Evolutionary conservation across 495 filamentous ascomycete species (phyloP).

Genomic region (Penicillium chermesinum): DNA sequence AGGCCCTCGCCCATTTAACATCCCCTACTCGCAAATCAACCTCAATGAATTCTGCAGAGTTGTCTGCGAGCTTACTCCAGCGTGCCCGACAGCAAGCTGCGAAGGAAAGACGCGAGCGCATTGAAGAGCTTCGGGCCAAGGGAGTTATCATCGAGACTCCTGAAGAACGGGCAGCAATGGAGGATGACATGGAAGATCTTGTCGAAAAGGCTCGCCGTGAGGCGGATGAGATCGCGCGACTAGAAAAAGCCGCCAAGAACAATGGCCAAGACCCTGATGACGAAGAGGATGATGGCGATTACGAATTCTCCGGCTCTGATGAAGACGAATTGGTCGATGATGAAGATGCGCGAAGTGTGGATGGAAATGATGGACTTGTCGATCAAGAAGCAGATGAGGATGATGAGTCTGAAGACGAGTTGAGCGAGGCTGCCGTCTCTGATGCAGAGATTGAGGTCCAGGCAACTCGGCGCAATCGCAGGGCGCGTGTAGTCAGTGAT

Average conservation of each 20-base stretch:
- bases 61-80: constrained; percentile 61
- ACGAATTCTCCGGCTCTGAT: constrained; percentile 49
- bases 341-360: constrained; percentile 29
- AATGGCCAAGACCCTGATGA: constrained; percentile 48
- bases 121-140: constrained; percentile 69
- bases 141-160: constrained; percentile 79
- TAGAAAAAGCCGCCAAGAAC: constrained; percentile 66
- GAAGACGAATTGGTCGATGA: constrained; percentile 34
- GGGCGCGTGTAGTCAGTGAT: constrained; percentile 41
- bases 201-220: constrained; percentile 79
- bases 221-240: constrained; percentile 69
- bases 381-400: constrained; percentile 39
- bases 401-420: constrained; percentile 32
- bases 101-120: constrained; percentile 68
- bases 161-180: constrained; percentile 77
- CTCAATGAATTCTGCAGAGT: constrained; percentile 61
- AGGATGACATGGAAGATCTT: constrained; percentile 78
- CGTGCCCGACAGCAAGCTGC: constrained; percentile 76
- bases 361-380: constrained; percentile 29
- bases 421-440: constrained; percentile 18
- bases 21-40: constrained; percentile 50
- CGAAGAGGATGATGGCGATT: constrained; percentile 56
- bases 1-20: constrained; percentile 69
- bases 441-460: constrained; percentile 23
- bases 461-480: constrained; percentile 33